Evolutionary conservation across 768 basidiomycete genomes (phyloP).

Genomic region (Lactarius vividus): DNA sequence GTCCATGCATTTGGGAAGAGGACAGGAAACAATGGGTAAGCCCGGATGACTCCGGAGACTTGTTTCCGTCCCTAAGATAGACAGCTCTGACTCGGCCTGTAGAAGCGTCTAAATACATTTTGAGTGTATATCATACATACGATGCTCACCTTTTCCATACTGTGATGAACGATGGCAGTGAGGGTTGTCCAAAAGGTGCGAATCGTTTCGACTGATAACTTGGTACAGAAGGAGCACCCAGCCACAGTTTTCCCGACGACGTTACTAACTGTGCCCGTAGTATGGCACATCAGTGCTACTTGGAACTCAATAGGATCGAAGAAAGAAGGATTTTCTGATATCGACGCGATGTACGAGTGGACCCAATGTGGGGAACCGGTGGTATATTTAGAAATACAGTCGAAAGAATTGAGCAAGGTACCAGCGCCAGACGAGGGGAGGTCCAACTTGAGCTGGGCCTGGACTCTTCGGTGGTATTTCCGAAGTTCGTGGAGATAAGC

Average conservation of each 20-base stretch:
- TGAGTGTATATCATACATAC: neutral
- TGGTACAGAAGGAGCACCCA: neutral
- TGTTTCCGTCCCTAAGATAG: neutral
- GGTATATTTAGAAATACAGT: neutral
- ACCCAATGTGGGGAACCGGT: neutral
- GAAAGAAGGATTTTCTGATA: neutral
- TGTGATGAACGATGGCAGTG: neutral
- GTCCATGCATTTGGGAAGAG: slow-evolving; percentile 27
- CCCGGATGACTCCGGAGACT: neutral
- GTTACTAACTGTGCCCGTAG: neutral
- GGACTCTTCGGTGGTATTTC: slow-evolving; percentile 10
- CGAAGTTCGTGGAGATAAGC: slow-evolving; percentile 6
- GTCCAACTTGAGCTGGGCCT: neutral
- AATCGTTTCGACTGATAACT: neutral
- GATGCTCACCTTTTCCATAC: neutral
- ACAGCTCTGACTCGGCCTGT: neutral
- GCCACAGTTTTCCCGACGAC: neutral
- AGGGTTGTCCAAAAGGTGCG: neutral
- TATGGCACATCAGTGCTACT: neutral
- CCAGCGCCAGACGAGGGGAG: neutral
- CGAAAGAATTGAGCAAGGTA: neutral
- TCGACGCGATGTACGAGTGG: neutral
- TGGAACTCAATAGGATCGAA: slow-evolving; percentile 9
- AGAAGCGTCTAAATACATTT: neutral
- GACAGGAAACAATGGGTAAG: slow-evolving; percentile 22